Evolutionary conservation across 768 basidiomycete genomes (phyloP).

Genomic region (Saitozyma podzolica): DNA sequence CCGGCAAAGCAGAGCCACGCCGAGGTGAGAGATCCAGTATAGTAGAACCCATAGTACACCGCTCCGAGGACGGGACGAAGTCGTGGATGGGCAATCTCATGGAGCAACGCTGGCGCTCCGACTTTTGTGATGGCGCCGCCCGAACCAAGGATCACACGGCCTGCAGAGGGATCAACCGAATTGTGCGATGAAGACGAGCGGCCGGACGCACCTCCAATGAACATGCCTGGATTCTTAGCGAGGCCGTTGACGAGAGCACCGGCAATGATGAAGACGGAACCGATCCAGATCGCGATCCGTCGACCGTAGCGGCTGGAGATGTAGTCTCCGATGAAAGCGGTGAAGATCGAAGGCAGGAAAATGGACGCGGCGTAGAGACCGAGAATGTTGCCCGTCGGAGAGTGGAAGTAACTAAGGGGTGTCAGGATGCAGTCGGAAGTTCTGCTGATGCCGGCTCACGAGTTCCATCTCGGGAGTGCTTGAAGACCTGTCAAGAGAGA

Average conservation of each 20-base stretch:
- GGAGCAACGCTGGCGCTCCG: slow-evolving; percentile 28
- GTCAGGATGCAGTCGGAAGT: neutral
- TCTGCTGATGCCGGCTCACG: neutral
- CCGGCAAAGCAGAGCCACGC: slow-evolving; percentile 24
- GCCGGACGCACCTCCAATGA: neutral
- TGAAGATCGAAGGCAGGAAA: slow-evolving; percentile 32
- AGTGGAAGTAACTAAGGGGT: slow-evolving; percentile 19
- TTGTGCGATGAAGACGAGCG: neutral
- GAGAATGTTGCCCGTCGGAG: slow-evolving; percentile 23
- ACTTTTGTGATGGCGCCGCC: slow-evolving; percentile 33
- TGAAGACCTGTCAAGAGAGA: slow-evolving; percentile 29
- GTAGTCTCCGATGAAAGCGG: slow-evolving; percentile 30
- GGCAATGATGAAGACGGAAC: slow-evolving; percentile 21
- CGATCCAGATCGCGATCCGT: slow-evolving; percentile 20
- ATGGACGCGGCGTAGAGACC: slow-evolving; percentile 31
- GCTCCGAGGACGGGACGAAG: slow-evolving; percentile 27
- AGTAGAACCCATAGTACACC: slow-evolving; percentile 25
- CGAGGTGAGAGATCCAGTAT: slow-evolving; percentile 11
- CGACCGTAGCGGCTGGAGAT: slow-evolving; percentile 28
- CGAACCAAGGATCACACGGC: slow-evolving; percentile 20
- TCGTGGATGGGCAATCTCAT: slow-evolving; percentile 39
- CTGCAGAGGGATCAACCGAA: neutral
- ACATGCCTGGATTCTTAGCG: slow-evolving; percentile 7
- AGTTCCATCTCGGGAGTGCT: slow-evolving; percentile 26
- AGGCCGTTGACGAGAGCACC: slow-evolving; percentile 29